phyloP scores from a whole-genome alignment of 2,329 filamentous ascomycete species.

The Phaeophleospora eucalypticola region DNA sequence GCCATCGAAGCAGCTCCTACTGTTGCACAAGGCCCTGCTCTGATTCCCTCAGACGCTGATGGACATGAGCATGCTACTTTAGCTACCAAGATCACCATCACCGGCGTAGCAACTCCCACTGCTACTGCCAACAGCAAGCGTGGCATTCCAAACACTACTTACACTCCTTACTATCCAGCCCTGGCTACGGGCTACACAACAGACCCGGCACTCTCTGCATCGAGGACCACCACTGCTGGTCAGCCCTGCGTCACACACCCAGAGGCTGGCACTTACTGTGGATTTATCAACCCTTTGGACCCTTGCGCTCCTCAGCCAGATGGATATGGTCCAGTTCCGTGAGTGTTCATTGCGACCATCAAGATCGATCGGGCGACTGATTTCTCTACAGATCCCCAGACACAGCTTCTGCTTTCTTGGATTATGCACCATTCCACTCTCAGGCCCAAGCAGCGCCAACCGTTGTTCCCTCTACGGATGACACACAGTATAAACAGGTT shows the following conservation, averaged over 20 bases:
- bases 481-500: slow-evolving; percentile 26
- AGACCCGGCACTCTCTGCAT: slow-evolving; percentile 20
- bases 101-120: slow-evolving; percentile 10
- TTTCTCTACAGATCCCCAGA: slow-evolving; percentile 17
- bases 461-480: slow-evolving; percentile 14
- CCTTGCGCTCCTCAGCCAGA: slow-evolving; percentile 37
- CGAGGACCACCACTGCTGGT: slow-evolving; percentile 18
- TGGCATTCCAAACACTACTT: slow-evolving; percentile 10
- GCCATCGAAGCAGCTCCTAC: slow-evolving; percentile 18
- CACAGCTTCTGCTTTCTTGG: slow-evolving; percentile 26
- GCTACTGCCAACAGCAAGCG: not conserved
- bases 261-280: slow-evolving; percentile 35
- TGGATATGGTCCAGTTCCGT: slow-evolving; percentile 31
- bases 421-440: slow-evolving; percentile 15
- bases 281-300: slow-evolving; percentile 38
- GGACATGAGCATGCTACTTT: slow-evolving; percentile 18
- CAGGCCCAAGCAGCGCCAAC: slow-evolving; percentile 22
- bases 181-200: slow-evolving; percentile 23
- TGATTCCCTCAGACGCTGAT: slow-evolving; percentile 7
- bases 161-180: slow-evolving; percentile 24
- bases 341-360: too few relatives aligned
- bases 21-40: slow-evolving; percentile 18
- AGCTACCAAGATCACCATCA: slow-evolving; percentile 18
- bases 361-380: too few relatives aligned
- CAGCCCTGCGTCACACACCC: slow-evolving; percentile 29